These are phyloP conservation scores for Hysterangium stoloniferum DNA, from an alignment of 768 basidiomycete genomes.

Conservation along the genomic window DNA sequence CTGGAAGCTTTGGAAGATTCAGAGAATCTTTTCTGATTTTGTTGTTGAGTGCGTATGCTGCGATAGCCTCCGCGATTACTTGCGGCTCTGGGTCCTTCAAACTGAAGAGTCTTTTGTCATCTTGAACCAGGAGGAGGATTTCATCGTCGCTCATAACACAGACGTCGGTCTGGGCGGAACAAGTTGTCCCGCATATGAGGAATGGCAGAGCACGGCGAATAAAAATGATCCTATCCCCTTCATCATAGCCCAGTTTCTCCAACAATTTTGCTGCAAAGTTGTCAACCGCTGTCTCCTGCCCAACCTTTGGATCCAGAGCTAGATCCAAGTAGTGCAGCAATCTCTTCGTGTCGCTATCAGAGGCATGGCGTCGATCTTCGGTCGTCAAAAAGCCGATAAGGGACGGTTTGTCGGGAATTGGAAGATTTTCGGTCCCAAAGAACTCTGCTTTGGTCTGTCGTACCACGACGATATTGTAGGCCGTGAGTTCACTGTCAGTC, in stretches of 20 bases:
- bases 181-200: slow-evolving; percentile 19
- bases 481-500: background rate
- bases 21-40: slow-evolving; percentile 15
- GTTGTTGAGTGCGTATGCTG: slow-evolving; percentile 22
- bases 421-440: slow-evolving; percentile 17
- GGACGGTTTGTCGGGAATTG: slow-evolving; percentile 15
- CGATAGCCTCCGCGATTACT: slow-evolving; percentile 24
- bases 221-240: slow-evolving; percentile 18
- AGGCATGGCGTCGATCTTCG: slow-evolving; percentile 16
- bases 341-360: slow-evolving; percentile 17
- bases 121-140: slow-evolving; percentile 19
- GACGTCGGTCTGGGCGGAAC: slow-evolving; percentile 19
- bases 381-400: slow-evolving; percentile 16
- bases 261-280: too few relatives aligned
- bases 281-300: too few relatives aligned
- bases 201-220: slow-evolving; percentile 16
- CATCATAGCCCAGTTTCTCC: slow-evolving; percentile 19
- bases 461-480: slow-evolving; percentile 17
- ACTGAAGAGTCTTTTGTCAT: slow-evolving; percentile 17
- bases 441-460: slow-evolving; percentile 17
- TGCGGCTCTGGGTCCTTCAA: slow-evolving; percentile 24
- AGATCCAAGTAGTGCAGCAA: slow-evolving; percentile 19
- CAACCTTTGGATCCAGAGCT: too few relatives aligned
- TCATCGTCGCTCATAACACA: slow-evolving; percentile 20
- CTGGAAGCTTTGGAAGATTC: slow-evolving; percentile 14